Evolutionary conservation across 768 basidiomycete genomes (phyloP), one percentile per base, ranked within the genome.

Genomic region (Russula foetens): DNA sequence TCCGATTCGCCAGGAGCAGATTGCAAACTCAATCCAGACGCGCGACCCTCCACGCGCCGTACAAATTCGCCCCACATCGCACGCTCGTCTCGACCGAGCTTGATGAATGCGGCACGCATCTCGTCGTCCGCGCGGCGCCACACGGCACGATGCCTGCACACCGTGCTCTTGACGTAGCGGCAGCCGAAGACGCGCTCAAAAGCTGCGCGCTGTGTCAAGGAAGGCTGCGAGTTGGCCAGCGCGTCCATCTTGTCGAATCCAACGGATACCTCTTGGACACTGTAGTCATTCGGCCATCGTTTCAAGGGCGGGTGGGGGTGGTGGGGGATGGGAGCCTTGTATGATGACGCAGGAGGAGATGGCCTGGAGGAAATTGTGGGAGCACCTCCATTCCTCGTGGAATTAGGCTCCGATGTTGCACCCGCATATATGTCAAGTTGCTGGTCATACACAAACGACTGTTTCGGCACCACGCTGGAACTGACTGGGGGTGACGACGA

Each of bases 271-370:
- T 88, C 85, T 52, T 76, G 78, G 23, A 88, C 86, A 9, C 82
- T 83, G 69, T 85, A 86, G 71, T 88, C 86, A 67, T 87, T 86
- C 38, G 86, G 86, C 86, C 86, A 88, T 15, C 84, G 81, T 68
- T 86, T 87, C 29, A 85, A 73, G 2, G 84, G 83, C 2, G 84
- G 82, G 64, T 84, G 83, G 0, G 83, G 78, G 64, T 81, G 81
- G 56, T 81, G 79, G 2, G 83, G 26, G 53, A 63, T 55, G 14
- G 67, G 55, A 3, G 68, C 65, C 51, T 63, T 50, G 66, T n/a
- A n/a, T n/a, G 70, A 60, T 54, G 63, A 49, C n/a, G 54, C 56
- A 55, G 65, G 63, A 45, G 63, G 60, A 26, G 55, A 60, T n/a
- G 48, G 38, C 44, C 26, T 19, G 59, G 54, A 59, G 60, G 67